Conservation (phyloP, 2,329 filamentous ascomycete species). For the Clonostachys byssicola region DNA sequence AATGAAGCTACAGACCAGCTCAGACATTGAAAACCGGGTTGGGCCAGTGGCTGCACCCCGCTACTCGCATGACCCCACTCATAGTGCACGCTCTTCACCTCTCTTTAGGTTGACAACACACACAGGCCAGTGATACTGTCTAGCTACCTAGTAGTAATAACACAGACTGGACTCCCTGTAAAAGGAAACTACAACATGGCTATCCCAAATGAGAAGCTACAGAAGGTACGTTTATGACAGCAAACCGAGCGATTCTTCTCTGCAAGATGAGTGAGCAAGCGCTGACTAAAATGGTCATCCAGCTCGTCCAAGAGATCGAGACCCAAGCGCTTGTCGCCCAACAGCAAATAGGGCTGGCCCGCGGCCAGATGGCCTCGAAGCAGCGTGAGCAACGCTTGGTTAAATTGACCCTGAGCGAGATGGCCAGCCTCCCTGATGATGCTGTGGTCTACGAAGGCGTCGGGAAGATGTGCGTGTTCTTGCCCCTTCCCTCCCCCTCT, state of each 20-base stretch:
- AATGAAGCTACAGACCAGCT: too few relatives aligned
- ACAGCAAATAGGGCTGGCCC: constrained; percentile 85
- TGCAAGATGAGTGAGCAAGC: neutral
- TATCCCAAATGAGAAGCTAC: constrained; percentile 87
- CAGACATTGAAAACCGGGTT: too few relatives aligned
- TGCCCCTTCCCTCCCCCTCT: neutral
- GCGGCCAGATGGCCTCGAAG: constrained; percentile 78
- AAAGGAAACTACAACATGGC: constrained; percentile 58
- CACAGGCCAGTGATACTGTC: too few relatives aligned
- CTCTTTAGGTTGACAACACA: too few relatives aligned
- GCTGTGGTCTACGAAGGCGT: constrained; percentile 91
- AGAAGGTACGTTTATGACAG: constrained; percentile 62
- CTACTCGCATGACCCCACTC: too few relatives aligned
- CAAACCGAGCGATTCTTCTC: neutral
- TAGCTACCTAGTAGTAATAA: too few relatives aligned
- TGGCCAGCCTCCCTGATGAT: constrained; percentile 68
- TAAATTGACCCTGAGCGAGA: constrained; percentile 80
- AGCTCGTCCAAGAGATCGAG: constrained; percentile 94
- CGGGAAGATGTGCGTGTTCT: constrained; percentile 81
- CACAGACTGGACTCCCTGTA: too few relatives aligned
- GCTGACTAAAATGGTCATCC: constrained; percentile 5
- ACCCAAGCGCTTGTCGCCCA: constrained; percentile 82
- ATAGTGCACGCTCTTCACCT: too few relatives aligned
- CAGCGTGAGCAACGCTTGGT: constrained; percentile 86
- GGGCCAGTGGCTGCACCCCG: too few relatives aligned